Percentiles rank a stretch among this genome's conserved stretches.
These are phyloP conservation scores for Decorospora gaudefroyi DNA, from an alignment of 2,329 filamentous ascomycete species.

Conservation along the genomic window DNA sequence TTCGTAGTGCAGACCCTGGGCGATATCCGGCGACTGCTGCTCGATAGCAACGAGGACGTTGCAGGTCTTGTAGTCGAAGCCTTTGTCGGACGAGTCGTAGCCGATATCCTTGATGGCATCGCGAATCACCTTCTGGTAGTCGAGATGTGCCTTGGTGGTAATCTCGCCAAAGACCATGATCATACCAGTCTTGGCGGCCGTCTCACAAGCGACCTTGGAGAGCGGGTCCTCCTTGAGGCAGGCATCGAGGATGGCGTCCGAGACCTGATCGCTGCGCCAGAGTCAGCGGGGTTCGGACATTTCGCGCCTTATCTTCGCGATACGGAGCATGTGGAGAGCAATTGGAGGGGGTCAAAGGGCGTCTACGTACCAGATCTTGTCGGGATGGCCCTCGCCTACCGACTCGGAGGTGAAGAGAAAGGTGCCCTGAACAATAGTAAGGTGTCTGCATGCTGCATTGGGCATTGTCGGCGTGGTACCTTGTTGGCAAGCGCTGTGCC, in stretches of 20 bases:
- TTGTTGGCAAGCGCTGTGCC: constrained; percentile 27
- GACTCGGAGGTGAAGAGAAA: constrained; percentile 59
- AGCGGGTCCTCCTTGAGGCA: constrained; percentile 92
- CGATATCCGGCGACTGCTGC: constrained; percentile 98
- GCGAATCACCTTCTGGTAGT: constrained; percentile 98
- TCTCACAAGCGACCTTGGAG: constrained; percentile 98
- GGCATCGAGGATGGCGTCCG: constrained; percentile 97
- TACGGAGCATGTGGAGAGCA: neutral
- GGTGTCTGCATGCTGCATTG: constrained; percentile 14
- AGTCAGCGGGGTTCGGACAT: constrained; percentile 19
- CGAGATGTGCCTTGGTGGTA: constrained; percentile 90
- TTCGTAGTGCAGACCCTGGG: constrained; percentile 98
- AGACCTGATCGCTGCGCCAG: constrained; percentile 79
- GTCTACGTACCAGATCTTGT: constrained; percentile 77
- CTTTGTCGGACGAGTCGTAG: constrained; percentile 95
- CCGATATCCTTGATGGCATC: constrained; percentile 96
- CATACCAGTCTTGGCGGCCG: constrained; percentile 99
- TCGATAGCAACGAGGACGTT: constrained; percentile 99
- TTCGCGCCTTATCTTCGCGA: constrained; percentile 5
- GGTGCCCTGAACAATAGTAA: constrained; percentile 39
- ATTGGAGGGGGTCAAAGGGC: neutral
- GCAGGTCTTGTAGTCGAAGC: constrained; percentile 99
- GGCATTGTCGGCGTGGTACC: constrained; percentile 23
- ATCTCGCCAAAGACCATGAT: constrained; percentile 87
- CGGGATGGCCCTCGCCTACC: constrained; percentile 69